Conservation (phyloP, 1,139 yeast species). For the Pichia sp. region DNA sequence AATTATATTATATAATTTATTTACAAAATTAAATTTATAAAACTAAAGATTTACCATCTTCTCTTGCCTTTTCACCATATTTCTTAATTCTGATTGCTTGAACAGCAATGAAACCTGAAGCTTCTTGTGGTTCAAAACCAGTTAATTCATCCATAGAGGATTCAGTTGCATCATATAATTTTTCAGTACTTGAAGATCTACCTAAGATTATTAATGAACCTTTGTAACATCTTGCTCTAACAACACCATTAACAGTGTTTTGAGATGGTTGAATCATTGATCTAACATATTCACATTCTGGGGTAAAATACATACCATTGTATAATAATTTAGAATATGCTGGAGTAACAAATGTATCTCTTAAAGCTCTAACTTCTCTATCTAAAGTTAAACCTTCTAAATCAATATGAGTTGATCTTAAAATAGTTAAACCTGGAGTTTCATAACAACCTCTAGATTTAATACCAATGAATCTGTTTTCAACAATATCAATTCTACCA, state of each 20-base stretch:
- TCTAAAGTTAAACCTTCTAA: conserved; percentile 95
- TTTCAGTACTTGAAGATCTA: conserved; percentile 91
- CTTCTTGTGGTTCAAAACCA: conserved; percentile 95
- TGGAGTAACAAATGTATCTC: conserved; percentile 95
- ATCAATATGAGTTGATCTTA: conserved; percentile 92
- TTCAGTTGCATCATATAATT: conserved; percentile 94
- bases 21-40: conserved; percentile 29
- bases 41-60: conserved; percentile 51
- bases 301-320: conserved; percentile 97
- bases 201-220: conserved; percentile 82
- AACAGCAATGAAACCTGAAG: conserved; percentile 95
- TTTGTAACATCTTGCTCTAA: conserved; percentile 90
- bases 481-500: conserved; percentile 98
- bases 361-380: conserved; percentile 94
- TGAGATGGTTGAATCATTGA: conserved; percentile 93
- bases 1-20: not conserved
- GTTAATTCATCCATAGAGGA: conserved; percentile 99
- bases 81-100: conserved; percentile 97
- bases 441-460: conserved; percentile 99
- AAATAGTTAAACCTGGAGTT: conserved; percentile 94
- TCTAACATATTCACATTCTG: conserved; percentile 96
- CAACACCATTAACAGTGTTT: conserved; percentile 91
- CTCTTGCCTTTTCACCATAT: conserved; percentile 93
- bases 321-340: conserved; percentile 84
- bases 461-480: conserved; percentile 97